Conservation (phyloP, 768 basidiomycete genomes). For the Termitomyces sp. region DNA sequence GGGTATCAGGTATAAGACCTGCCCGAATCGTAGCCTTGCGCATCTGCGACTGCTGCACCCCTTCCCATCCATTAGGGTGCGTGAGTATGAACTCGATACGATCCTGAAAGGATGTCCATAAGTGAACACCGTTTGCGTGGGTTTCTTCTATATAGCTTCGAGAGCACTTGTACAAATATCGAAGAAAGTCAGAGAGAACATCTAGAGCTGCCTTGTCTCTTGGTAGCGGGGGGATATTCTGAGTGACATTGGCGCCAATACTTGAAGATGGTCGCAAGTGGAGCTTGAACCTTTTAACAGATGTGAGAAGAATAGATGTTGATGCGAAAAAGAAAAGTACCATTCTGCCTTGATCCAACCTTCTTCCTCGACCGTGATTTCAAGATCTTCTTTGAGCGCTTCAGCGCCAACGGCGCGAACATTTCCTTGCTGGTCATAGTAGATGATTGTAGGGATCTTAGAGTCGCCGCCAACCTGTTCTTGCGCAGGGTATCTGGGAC, state of each 20-base stretch:
- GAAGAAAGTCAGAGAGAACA: slow-evolving; percentile 43
- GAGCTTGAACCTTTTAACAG: slow-evolving; percentile 23
- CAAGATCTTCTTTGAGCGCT: slow-evolving; percentile 29
- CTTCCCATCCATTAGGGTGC: slow-evolving; percentile 62
- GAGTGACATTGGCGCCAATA: not conserved
- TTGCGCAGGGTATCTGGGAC: slow-evolving; percentile 40
- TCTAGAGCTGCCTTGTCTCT: slow-evolving; percentile 32
- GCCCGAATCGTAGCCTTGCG: slow-evolving; percentile 44
- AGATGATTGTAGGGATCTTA: slow-evolving; percentile 40
- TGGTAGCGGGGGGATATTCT: slow-evolving; percentile 33
- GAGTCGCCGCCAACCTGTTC: slow-evolving; percentile 35
- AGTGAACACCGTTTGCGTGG: slow-evolving; percentile 31
- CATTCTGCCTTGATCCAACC: slow-evolving; percentile 29
- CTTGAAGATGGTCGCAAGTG: slow-evolving; percentile 25
- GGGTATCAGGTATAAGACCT: slow-evolving; percentile 37
- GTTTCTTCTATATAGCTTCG: slow-evolving; percentile 38
- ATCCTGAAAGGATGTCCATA: slow-evolving; percentile 34
- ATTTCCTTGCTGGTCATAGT: slow-evolving; percentile 34
- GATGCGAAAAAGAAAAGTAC: slow-evolving; percentile 18
- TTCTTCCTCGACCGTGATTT: slow-evolving; percentile 34
- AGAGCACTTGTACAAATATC: slow-evolving; percentile 38
- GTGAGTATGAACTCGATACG: slow-evolving; percentile 40
- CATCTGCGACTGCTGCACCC: slow-evolving; percentile 47
- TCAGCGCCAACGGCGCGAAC: slow-evolving; percentile 43
- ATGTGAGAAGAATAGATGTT: slow-evolving; percentile 7